Evolutionary conservation across 306 rosid species (phyloP).

Genomic region (Prunus persica): DNA sequence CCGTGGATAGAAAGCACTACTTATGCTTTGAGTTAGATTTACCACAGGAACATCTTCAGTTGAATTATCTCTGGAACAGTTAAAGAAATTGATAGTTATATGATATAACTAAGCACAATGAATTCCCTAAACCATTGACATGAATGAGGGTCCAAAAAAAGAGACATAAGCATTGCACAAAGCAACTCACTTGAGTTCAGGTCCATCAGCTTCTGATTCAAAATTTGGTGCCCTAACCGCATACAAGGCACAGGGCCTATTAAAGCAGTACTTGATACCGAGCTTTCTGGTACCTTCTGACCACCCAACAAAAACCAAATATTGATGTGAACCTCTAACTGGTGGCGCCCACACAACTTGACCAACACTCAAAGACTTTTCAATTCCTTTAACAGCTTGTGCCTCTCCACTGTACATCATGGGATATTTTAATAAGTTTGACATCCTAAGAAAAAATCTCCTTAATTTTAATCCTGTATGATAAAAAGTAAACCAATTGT

Average conservation of each 20-base stretch:
- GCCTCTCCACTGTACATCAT: conserved; percentile 62
- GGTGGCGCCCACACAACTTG: conserved; percentile 90
- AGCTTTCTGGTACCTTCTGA: conserved; percentile 64
- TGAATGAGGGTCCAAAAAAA: not conserved
- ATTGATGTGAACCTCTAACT: conserved; percentile 38
- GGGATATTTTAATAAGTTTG: conserved; percentile 8
- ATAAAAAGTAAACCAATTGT: conserved; percentile 1
- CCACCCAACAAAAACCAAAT: conserved; percentile 88
- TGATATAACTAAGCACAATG: not conserved
- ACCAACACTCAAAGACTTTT: conserved; percentile 69
- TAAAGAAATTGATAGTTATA: conserved; percentile 4
- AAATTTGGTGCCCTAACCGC: conserved; percentile 42
- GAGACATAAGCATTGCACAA: conserved; percentile 14
- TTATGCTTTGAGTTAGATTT: conserved; percentile 66
- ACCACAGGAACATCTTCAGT: conserved; percentile 32
- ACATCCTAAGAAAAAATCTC: conserved; percentile 9
- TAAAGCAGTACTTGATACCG: conserved; percentile 81
- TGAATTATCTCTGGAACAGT: conserved; percentile 44
- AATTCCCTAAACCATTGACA: conserved; percentile 6
- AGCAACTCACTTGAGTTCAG: conserved; percentile 52
- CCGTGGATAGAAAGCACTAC: conserved; percentile 72
- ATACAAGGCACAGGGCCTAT: conserved; percentile 77
- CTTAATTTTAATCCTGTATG: conserved; percentile 12
- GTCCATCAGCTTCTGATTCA: conserved; percentile 40
- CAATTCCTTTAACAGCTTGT: conserved; percentile 59